Evolutionary conservation across 164 flowering plant genomes (phyloP), one percentile per base, ranked within the genome.

Genomic region (Saururus chinensis): DNA sequence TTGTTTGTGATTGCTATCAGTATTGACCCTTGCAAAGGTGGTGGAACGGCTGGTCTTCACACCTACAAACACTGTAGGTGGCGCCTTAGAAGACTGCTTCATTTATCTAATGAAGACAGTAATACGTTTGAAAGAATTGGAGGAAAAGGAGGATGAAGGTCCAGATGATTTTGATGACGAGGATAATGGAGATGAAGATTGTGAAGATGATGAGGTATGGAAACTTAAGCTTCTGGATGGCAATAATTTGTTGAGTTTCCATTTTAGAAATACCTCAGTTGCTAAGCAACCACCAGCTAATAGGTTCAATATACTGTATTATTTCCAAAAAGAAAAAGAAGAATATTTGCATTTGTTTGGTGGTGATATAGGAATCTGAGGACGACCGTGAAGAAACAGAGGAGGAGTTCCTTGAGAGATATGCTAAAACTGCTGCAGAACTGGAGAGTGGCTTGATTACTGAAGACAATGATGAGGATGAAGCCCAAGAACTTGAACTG

Each of bases 351-450:
- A 20, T 20, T 53, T 20, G 4, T 23, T 53, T 53, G 19, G 22
- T 53, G 22, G 64, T 61, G 66, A 14, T 40, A 25, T 62, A 88
- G 96, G 89, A 83, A 40, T 88, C 96, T n/a, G 90, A 88, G 63
- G 79, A 73, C 60, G 84, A 81, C 49, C 75, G 4, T 70, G 90
- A 86, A 74, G 96, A 88, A 80, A 88, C 92, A 11, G 82, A 84
- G 66, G 86, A 84, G 68, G 81, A 88, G 61, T 88, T 88, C 74
- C 68, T 86, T 67, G 81, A 83, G 64, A 77, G 96, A 75, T 84
- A 86, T 71, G 96, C 92, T 35, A 60, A 82, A 65, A 82, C 77
- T 26, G 89, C 92, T 66, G 56, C 22, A 59, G 77, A 71, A 24
- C 68, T 86, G 78, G 84, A 81, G 67, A 68, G 69, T 73, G 81